These are phyloP conservation scores for Eucalyptus shirleyi DNA, from an alignment of 345 rosid genomes.

Conservation along the genomic window DNA sequence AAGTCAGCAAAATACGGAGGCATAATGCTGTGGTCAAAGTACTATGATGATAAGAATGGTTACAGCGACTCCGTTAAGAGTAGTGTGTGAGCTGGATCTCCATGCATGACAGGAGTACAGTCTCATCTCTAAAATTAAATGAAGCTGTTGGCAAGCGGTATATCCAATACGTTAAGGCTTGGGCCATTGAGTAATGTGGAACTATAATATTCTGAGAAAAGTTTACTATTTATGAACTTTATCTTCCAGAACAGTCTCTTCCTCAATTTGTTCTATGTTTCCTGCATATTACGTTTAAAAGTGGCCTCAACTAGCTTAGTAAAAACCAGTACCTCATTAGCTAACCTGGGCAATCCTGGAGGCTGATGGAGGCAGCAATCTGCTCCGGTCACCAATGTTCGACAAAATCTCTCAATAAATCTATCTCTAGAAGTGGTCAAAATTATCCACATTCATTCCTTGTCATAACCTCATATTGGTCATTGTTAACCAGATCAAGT, in stretches of 20 bases:
- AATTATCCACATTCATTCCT: neutral
- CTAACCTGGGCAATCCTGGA: neutral
- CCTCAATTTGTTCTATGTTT: neutral
- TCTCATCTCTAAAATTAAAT: neutral
- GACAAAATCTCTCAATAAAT: neutral
- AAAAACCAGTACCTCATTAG: neutral
- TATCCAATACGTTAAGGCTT: neutral
- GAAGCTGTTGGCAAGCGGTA: neutral
- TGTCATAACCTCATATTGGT: neutral
- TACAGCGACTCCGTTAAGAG: conserved; percentile 26
- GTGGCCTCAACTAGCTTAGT: neutral
- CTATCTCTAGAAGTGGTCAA: neutral
- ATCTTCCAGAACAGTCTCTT: neutral
- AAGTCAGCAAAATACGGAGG: conserved; percentile 42
- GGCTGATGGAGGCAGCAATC: neutral
- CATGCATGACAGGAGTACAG: neutral
- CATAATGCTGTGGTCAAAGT: conserved; percentile 50
- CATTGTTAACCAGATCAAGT: neutral
- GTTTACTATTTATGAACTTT: neutral
- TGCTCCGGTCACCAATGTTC: neutral
- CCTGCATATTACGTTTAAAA: neutral
- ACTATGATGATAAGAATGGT: conserved; percentile 27
- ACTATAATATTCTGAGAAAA: neutral
- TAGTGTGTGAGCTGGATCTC: conserved; percentile 12
- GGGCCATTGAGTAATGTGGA: neutral